Percentiles rank a stretch among this genome's conserved stretches.
These are phyloP conservation scores for Xylaria sp. DNA, from an alignment of 2,329 filamentous ascomycete species.

Conservation along the genomic window DNA sequence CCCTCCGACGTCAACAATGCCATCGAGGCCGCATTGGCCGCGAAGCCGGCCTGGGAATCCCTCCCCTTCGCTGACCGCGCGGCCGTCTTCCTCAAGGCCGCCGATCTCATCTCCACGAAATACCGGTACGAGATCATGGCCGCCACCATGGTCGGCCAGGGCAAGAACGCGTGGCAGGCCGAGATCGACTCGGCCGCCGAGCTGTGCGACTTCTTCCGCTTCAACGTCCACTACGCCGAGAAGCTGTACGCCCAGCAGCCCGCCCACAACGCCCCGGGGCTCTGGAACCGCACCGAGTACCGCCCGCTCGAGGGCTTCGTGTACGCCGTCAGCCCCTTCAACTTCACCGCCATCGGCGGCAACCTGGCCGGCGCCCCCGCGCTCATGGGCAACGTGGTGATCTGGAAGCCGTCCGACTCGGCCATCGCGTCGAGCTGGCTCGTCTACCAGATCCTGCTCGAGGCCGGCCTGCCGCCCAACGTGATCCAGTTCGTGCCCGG, in stretches of 20 bases:
- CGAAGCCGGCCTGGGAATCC: constrained; percentile 82
- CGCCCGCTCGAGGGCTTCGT: constrained; percentile 92
- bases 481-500: constrained; percentile 95
- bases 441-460: constrained; percentile 84
- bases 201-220: constrained; percentile 87
- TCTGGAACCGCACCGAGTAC: constrained; percentile 93
- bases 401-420: constrained; percentile 95
- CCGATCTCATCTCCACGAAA: constrained; percentile 86
- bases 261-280: constrained; percentile 75
- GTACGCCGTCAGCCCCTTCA: constrained; percentile 92
- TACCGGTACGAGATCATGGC: constrained; percentile 98
- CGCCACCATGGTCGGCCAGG: constrained; percentile 92
- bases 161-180: constrained; percentile 99
- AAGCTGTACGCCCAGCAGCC: constrained; percentile 90
- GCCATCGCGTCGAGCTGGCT: constrained; percentile 92
- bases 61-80: constrained; percentile 89
- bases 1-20: constrained; percentile 74
- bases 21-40: constrained; percentile 83
- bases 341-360: constrained; percentile 93
- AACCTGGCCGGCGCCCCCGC: constrained; percentile 84
- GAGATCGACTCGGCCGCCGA: constrained; percentile 96
- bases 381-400: constrained; percentile 88
- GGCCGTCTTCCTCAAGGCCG: constrained; percentile 93
- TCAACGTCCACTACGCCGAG: constrained; percentile 92
- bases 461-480: constrained; percentile 85